Percentiles rank a stretch among this genome's conserved stretches.
These are phyloP conservation scores for Ceratocystis alfenasii DNA, from an alignment of 2,329 filamentous ascomycete species.

Conservation along the genomic window DNA sequence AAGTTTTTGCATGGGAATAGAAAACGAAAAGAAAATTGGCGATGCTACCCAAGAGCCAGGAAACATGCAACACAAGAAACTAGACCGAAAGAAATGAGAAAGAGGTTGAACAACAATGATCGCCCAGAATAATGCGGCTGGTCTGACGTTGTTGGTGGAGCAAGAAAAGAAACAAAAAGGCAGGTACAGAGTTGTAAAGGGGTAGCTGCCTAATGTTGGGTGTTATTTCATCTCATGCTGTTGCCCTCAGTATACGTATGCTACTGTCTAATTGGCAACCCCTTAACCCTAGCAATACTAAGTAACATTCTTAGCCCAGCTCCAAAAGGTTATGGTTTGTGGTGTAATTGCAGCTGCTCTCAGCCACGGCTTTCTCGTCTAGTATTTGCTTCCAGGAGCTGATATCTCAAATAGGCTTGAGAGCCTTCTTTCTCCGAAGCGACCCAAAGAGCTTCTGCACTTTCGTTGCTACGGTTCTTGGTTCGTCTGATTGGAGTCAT, in stretches of 20 bases:
- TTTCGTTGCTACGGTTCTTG: not conserved
- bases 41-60: not conserved
- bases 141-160: not conserved
- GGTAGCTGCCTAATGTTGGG: not conserved
- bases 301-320: not conserved
- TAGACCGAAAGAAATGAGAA: not conserved
- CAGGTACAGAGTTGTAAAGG: not conserved
- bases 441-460: not conserved
- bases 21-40: not conserved
- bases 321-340: too few species aligned
- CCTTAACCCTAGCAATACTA: not conserved
- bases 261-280: not conserved
- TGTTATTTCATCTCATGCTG: not conserved
- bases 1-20: not conserved
- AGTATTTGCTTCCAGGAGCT: not conserved
- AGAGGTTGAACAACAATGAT: slow-evolving; percentile 7
- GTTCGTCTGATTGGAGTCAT: slow-evolving; percentile 7
- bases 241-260: not conserved
- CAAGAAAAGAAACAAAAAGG: slow-evolving; percentile 2
- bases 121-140: not conserved
- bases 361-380: not conserved
- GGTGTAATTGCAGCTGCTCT: too few species aligned
- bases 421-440: not conserved
- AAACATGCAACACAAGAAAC: not conserved
- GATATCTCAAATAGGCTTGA: not conserved